These are phyloP conservation scores for Boletus rubropictus DNA, from an alignment of 768 basidiomycete species.

Conservation along the genomic window DNA sequence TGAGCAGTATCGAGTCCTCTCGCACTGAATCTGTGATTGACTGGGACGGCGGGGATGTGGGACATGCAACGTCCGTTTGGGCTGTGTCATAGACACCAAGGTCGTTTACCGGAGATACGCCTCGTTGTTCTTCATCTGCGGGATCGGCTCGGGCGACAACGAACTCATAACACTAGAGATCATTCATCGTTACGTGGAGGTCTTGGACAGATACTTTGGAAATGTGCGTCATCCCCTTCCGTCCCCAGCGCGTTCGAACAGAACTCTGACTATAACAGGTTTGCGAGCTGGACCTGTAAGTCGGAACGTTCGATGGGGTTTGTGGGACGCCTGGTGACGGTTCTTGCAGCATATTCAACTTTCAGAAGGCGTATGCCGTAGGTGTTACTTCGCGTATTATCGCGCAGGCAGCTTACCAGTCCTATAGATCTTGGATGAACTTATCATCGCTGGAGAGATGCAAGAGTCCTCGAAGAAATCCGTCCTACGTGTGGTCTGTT, in stretches of 20 bases:
- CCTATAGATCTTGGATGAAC: slow-evolving; percentile 77
- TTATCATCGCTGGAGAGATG: slow-evolving; percentile 89
- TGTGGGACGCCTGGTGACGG: background rate
- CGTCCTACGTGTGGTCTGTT: slow-evolving; percentile 52
- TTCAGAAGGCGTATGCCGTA: slow-evolving; percentile 91
- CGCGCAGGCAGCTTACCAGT: background rate
- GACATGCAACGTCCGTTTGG: background rate
- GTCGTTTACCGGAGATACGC: slow-evolving; percentile 95
- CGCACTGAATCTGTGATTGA: slow-evolving; percentile 27
- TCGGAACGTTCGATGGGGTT: background rate
- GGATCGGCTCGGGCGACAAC: slow-evolving; percentile 79
- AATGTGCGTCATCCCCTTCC: slow-evolving; percentile 29
- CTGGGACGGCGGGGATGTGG: background rate
- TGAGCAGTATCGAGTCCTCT: slow-evolving; percentile 26
- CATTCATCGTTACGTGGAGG: slow-evolving; percentile 90
- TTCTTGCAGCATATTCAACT: slow-evolving; percentile 84
- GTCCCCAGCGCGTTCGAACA: background rate
- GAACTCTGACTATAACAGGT: slow-evolving; percentile 41
- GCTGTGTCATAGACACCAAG: slow-evolving; percentile 53
- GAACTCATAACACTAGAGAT: slow-evolving; percentile 90
- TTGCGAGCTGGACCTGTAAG: slow-evolving; percentile 88
- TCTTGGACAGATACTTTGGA: slow-evolving; percentile 61
- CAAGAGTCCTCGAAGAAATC: slow-evolving; percentile 84
- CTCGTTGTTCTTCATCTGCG: slow-evolving; percentile 91
- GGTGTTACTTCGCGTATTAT: slow-evolving; percentile 9